Percentiles rank a stretch among this genome's conserved stretches.
Evolutionary conservation across 2,329 filamentous ascomycete genomes (phyloP).

Genomic region (Diplocarpon mali): DNA sequence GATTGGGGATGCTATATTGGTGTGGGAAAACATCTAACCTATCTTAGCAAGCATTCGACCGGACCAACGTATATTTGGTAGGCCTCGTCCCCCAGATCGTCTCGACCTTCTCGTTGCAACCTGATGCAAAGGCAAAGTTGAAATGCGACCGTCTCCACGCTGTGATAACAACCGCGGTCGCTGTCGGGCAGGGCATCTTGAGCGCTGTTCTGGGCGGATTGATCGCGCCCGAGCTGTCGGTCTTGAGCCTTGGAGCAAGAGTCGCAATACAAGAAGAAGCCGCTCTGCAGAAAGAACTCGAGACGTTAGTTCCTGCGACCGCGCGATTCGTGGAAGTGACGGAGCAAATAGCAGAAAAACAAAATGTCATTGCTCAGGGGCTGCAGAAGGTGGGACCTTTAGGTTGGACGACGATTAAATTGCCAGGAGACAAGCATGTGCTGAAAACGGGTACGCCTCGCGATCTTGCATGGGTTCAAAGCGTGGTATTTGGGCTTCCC

Average conservation of each 20-base stretch:
- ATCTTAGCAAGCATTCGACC: slow-evolving; percentile 1
- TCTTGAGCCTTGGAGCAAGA: neutral
- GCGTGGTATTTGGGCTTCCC: too few species aligned
- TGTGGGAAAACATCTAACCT: neutral
- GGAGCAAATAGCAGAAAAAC: neutral
- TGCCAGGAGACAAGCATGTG: too few species aligned
- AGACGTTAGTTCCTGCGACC: neutral
- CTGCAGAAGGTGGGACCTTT: too few species aligned
- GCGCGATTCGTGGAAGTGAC: neutral
- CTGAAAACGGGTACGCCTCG: too few species aligned
- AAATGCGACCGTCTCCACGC: slow-evolving; percentile 1
- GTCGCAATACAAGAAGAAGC: neutral
- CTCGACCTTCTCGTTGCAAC: slow-evolving; percentile 1
- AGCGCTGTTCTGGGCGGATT: neutral
- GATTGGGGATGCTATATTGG: too few species aligned
- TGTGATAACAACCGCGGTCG: neutral
- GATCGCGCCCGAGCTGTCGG: neutral
- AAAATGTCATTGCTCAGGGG: too few species aligned
- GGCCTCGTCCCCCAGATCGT: slow-evolving; percentile 5
- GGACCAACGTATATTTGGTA: neutral
- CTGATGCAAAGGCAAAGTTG: neutral
- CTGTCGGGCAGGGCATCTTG: neutral
- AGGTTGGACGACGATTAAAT: too few species aligned
- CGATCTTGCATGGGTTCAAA: too few species aligned
- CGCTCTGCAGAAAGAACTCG: neutral